phyloP scores from a whole-genome alignment of 306 rosid genomes.

The Quercus alba region DNA sequence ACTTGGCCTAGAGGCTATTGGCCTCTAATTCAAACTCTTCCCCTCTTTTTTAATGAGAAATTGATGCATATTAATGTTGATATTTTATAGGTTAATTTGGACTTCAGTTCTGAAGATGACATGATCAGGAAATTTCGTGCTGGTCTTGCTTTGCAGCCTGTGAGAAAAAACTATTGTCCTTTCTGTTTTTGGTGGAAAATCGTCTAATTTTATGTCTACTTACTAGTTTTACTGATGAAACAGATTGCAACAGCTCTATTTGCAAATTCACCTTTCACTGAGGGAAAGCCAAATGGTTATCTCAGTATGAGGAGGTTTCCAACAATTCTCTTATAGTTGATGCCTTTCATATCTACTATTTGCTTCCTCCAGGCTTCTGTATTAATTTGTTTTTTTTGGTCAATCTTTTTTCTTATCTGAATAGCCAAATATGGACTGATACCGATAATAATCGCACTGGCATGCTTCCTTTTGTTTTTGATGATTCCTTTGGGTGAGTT shows the following conservation, averaged over 20 bases:
- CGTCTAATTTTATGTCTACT: slow-evolving; percentile 21
- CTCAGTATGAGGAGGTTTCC: slow-evolving; percentile 91
- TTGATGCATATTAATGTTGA: slow-evolving; percentile 11
- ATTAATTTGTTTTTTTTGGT: slow-evolving; percentile 1
- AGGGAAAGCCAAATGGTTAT: slow-evolving; percentile 94
- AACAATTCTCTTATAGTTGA: slow-evolving; percentile 15
- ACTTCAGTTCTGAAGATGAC: slow-evolving; percentile 91
- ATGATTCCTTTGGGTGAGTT: slow-evolving; percentile 82
- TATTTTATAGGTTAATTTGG: slow-evolving; percentile 80
- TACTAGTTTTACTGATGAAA: slow-evolving; percentile 29
- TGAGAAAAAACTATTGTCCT: slow-evolving; percentile 45
- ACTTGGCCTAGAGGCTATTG: too few relatives aligned
- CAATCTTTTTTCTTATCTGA: slow-evolving; percentile 8
- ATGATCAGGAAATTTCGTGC: slow-evolving; percentile 95
- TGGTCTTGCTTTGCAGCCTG: slow-evolving; percentile 96
- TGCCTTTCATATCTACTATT: neutral
- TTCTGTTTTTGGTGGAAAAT: slow-evolving; percentile 12
- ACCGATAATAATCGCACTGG: slow-evolving; percentile 86
- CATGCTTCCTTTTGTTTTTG: slow-evolving; percentile 97
- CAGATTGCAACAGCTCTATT: slow-evolving; percentile 99
- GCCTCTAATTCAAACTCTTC: neutral
- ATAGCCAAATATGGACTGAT: slow-evolving; percentile 95
- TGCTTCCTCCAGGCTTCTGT: slow-evolving; percentile 15
- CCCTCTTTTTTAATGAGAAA: slow-evolving; percentile 8
- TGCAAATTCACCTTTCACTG: slow-evolving; percentile 94